phyloP scores from a whole-genome alignment of 2,329 filamentous ascomycete genomes.

The Nothophoma quercina region DNA sequence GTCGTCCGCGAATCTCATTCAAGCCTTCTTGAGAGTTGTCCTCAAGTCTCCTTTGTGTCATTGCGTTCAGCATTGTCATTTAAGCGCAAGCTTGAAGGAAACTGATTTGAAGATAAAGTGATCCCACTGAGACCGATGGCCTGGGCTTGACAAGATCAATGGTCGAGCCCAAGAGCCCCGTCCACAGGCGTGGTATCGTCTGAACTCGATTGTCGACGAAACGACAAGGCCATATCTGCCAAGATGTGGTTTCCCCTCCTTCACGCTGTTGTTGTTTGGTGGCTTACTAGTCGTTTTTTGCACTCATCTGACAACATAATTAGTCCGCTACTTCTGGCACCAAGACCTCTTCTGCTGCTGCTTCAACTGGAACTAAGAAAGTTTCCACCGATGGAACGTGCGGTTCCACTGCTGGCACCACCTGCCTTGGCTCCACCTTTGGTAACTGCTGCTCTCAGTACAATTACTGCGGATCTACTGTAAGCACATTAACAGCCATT shows the following conservation, averaged over 20 bases:
- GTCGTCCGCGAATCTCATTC: constrained; percentile 9
- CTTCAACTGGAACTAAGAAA: constrained; percentile 31
- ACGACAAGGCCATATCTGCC: constrained; percentile 6
- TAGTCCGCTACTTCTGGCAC: constrained; percentile 24
- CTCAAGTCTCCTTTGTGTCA: constrained; percentile 17
- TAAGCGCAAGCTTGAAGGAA: constrained; percentile 21
- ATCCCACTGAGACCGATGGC: constrained; percentile 16
- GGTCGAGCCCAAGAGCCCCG: constrained; percentile 9
- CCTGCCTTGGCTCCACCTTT: constrained; percentile 54
- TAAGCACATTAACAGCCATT: not conserved
- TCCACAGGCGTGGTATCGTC: constrained; percentile 12
- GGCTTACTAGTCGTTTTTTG: constrained; percentile 7
- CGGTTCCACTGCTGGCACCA: constrained; percentile 50
- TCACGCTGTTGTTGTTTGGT: constrained; percentile 2
- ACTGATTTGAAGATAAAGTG: constrained; percentile 13
- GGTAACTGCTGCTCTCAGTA: constrained; percentile 57
- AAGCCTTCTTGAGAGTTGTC: constrained; percentile 13
- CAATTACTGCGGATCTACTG: constrained; percentile 51
- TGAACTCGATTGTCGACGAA: constrained; percentile 9
- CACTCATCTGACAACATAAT: constrained; percentile 7
- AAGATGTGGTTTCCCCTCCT: constrained; percentile 12
- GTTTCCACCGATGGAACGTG: constrained; percentile 53
- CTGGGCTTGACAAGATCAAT: constrained; percentile 9
- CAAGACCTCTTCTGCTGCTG: constrained; percentile 21
- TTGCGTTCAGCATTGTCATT: constrained; percentile 21